phyloP scores from a whole-genome alignment of 306 rosid genomes.

The Geum urbanum region DNA sequence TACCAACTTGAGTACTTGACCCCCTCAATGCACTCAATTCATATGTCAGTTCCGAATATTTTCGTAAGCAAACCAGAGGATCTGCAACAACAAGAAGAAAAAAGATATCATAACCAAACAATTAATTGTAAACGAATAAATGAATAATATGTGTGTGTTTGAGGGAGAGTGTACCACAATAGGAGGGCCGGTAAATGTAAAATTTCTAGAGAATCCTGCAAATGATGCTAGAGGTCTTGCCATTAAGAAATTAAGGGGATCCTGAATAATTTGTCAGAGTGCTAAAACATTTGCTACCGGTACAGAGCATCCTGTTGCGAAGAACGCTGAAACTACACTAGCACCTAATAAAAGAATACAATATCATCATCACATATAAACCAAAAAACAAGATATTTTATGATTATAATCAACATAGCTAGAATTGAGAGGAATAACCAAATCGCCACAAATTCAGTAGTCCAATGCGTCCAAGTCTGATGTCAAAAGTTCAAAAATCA shows the following conservation, averaged over 20 bases:
- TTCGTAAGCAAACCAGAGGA: constrained; percentile 5
- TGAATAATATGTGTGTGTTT: not conserved
- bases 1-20: not conserved
- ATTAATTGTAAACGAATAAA: not conserved
- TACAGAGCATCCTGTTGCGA: constrained; percentile 68
- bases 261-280: constrained; percentile 57
- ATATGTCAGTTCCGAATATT: not conserved
- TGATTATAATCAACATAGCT: not conserved
- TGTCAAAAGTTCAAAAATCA: too few species aligned
- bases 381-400: not conserved
- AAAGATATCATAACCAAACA: not conserved
- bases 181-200: constrained; percentile 54
- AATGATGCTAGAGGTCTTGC: constrained; percentile 53
- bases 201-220: constrained; percentile 61
- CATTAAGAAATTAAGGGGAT: constrained; percentile 50
- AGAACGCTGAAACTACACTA: constrained; percentile 60
- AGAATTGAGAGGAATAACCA: not conserved
- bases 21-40: too few species aligned
- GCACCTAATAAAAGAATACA: constrained; percentile 38
- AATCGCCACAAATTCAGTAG: not conserved
- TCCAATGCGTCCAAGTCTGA: not conserved
- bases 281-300: constrained; percentile 50
- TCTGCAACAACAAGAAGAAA: constrained; percentile 6
- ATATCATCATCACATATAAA: not conserved
- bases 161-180: constrained; percentile 46